Base-by-base conservation (phyloP, 148 eudicot genomes). In the Heliosperma pusillum region DNA sequence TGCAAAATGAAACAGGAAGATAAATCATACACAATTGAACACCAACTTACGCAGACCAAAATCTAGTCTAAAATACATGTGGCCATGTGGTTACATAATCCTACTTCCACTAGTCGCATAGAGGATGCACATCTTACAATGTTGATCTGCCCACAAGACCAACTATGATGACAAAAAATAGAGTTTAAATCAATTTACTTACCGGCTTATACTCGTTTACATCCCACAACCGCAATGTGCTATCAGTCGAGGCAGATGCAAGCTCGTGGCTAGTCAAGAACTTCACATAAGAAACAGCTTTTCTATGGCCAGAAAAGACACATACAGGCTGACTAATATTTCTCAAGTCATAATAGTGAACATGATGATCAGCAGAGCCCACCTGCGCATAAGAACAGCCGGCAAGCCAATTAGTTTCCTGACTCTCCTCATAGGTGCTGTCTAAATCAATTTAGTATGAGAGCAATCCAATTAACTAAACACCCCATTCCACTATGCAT, bases 191-290 rank as follows among this genome's bases (percentile, higher is more conserved):
- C 10, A 13, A 33, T 19, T 36, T 36, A 78, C 84, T 76, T 83
- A 89, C 97, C 24, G 87, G 88, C 55, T 82, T 36, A 78, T 86
- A 86, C 80, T 89, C 86, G 52, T 83, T 85, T 40, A 87, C 91
- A 78, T 92, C 94, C 97, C 97, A 95, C 69, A 88, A 82, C 66
- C 93, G 89, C 83, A 92, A 80, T 40, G 98, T 89, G 81, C 88
- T 88, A 80, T 92, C 96, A 40, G 96, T 92, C 75, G 98, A 93
- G 65, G 98, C 98, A 64, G 98, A 93, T 70, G 93, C 95, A 78
- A 93, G 93, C 70, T 93, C 98, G 66, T 82, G 85, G 74, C 81
- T 85, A 33, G 95, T 89, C 83, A 93, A 64, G 83, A 93, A 93
- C 71, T 91, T 88, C 42, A 93, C 98, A 78, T 93, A 93, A 19